Conservation (phyloP, 768 basidiomycete species). For the Roridomyces roridus region DNA sequence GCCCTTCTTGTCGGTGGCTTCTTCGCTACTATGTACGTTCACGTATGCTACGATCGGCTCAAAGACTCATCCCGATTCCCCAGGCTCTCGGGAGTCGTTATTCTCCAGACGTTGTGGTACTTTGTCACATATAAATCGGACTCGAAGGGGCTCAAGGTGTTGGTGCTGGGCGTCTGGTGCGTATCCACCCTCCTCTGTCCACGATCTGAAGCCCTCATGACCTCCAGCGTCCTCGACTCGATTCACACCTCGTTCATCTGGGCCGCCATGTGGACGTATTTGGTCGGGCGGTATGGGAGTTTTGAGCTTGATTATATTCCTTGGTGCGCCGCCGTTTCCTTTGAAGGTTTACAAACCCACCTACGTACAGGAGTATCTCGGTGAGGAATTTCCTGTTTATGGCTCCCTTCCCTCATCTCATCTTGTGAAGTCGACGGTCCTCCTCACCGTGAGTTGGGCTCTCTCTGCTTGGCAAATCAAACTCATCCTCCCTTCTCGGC, state of each 20-base stretch:
- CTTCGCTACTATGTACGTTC: conserved; percentile 43
- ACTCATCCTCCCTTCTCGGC: neutral
- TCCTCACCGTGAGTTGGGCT: conserved; percentile 35
- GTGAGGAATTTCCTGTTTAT: too few relatives aligned
- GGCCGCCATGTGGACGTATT: conserved; percentile 46
- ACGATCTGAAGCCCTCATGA: conserved; percentile 5
- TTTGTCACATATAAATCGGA: conserved; percentile 46
- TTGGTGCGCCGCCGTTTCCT: conserved; percentile 36
- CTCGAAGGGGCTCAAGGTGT: conserved; percentile 30
- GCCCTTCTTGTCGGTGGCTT: conserved; percentile 49
- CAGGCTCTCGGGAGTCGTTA: conserved; percentile 50
- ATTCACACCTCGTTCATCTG: conserved; percentile 48
- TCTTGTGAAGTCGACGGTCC: conserved; percentile 40
- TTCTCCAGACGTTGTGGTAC: conserved; percentile 45
- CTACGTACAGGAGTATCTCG: conserved; percentile 46
- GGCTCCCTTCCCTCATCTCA: neutral
- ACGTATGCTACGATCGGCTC: neutral
- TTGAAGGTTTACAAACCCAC: too few relatives aligned
- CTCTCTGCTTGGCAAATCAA: neutral
- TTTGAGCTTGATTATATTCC: conserved; percentile 49
- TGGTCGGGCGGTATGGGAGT: conserved; percentile 52
- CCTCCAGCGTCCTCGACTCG: conserved; percentile 41
- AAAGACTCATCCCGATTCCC: neutral
- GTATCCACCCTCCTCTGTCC: conserved; percentile 22
- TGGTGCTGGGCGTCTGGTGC: conserved; percentile 39